Evolutionary conservation across 768 basidiomycete species (phyloP).

Genomic region (Termitomyces sp.): DNA sequence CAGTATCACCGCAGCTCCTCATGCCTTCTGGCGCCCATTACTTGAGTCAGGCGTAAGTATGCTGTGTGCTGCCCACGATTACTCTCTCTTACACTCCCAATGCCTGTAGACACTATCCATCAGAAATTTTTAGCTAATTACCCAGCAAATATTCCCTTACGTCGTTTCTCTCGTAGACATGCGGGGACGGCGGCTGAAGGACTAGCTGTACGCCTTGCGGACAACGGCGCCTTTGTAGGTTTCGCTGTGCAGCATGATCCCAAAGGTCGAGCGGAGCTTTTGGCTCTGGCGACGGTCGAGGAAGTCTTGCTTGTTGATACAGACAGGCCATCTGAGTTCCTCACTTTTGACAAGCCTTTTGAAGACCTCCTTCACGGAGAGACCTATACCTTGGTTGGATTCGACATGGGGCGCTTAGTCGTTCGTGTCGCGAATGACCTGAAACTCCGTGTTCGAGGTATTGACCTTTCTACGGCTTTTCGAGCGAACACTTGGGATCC

Average conservation of each 20-base stretch:
- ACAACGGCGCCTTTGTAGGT: conserved; percentile 2
- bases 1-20: background rate
- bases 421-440: conserved; percentile 24
- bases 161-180: conserved; percentile 6
- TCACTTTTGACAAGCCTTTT: conserved; percentile 8
- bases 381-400: conserved; percentile 23
- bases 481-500: conserved; percentile 14
- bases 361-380: conserved; percentile 14
- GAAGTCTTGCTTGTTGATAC: conserved; percentile 7
- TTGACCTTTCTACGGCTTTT: conserved; percentile 30
- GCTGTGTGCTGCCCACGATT: background rate
- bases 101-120: conserved; percentile 1
- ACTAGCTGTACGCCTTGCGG: background rate
- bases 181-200: conserved; percentile 7
- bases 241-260: conserved; percentile 3
- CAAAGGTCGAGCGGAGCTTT: background rate
- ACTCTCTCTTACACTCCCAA: background rate
- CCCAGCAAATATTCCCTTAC: conserved; percentile 2
- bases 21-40: background rate
- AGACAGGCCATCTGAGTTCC: conserved; percentile 3
- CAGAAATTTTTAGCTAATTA: conserved; percentile 6
- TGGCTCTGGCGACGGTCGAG: conserved; percentile 10
- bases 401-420: conserved; percentile 30
- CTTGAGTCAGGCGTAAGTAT: background rate
- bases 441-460: conserved; percentile 23